Evolutionary conservation across 2,329 filamentous ascomycete species (phyloP).

Genomic region (Fusarium sp.): DNA sequence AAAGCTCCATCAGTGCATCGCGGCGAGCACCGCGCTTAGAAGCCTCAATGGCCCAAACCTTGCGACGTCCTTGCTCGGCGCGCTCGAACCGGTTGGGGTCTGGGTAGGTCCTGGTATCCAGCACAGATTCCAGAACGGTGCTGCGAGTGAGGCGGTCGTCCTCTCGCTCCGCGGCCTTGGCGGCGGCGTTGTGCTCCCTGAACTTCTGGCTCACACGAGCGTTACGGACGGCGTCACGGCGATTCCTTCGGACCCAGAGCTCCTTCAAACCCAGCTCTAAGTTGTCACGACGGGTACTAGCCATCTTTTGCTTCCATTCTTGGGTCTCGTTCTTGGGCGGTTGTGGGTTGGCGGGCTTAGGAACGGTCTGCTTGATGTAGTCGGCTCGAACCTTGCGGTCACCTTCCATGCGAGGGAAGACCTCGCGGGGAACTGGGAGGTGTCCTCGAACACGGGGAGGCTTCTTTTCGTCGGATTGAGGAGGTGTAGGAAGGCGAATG

Average conservation of each 20-base stretch:
- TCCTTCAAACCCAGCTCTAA: conserved; percentile 77
- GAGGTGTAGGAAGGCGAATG: conserved; percentile 82
- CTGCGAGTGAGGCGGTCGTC: conserved; percentile 82
- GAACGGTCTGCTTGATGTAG: conserved; percentile 72
- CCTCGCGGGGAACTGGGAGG: conserved; percentile 83
- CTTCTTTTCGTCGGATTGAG: conserved; percentile 72
- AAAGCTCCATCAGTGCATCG: conserved; percentile 85
- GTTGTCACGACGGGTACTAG: conserved; percentile 76
- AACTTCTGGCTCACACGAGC: conserved; percentile 60
- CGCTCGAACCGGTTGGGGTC: conserved; percentile 73
- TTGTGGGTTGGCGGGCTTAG: conserved; percentile 59
- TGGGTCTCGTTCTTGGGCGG: conserved; percentile 53
- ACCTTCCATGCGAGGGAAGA: conserved; percentile 73
- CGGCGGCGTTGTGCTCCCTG: conserved; percentile 57
- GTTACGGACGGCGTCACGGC: conserved; percentile 50
- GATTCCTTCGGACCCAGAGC: conserved; percentile 74
- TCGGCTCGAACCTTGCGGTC: conserved; percentile 69
- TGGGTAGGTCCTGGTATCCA: conserved; percentile 63
- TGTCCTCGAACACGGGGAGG: conserved; percentile 74
- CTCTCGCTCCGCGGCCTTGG: conserved; percentile 75
- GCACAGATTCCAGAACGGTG: conserved; percentile 66
- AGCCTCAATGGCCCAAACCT: conserved; percentile 55
- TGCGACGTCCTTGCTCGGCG: conserved; percentile 59
- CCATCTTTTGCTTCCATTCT: conserved; percentile 79
- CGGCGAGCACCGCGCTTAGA: conserved; percentile 69